Base-by-base conservation (phyloP, 116 monocot species). In the Cymodocea nodosa region DNA sequence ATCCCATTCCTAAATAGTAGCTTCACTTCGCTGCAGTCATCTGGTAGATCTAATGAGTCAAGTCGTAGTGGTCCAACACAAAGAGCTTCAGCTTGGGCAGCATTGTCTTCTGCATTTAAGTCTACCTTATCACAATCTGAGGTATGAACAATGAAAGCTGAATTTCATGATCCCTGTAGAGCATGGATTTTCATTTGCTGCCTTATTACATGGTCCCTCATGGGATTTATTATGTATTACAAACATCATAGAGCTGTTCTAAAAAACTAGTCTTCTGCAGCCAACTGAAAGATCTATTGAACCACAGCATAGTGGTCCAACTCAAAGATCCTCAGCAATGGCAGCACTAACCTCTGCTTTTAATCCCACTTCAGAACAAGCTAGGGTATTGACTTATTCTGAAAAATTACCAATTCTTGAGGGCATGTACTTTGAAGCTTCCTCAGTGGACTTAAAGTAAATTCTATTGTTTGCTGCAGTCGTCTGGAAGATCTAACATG, bases 301-400 rank as follows among this genome's bases (percentile, higher is more conserved):
- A 54, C 59, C 76, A 68, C 77, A 60, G 70, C 34, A 70, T 51
- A 58, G 84, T 55, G 92, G 92, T 34, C 82, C 92, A 37, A 98
- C 86, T 59, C 97, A 98, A 75, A 76, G 97, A 64, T 92, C 97
- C 65, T 83, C 92, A 73, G 97, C 97, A 19, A 64, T 91, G 74
- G 92, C 85, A 34, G 97, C 97, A 34, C 74, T 98, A 68, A 74
- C 82, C 56, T 85, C 88, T 80, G 93, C 89, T 57, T 88, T 93
- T 58, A 88, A 81, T 70, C 76, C 88, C 51, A 83, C 92, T 62
- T 73, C 85, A 63, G 5, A 72, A 30, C 85, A 71, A 68, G 40
- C 37, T 67, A 54, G 17, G 62, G 62, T 62, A 62, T 15, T 62
- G 36, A 39, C 10, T 44, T 44, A 44, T 44, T 4, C 12, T 44